Percentiles rank a stretch among this genome's conserved stretches.
These are phyloP conservation scores for Ophiostoma triangulosporum DNA, from an alignment of 2,329 filamentous ascomycete species.

Conservation along the genomic window DNA sequence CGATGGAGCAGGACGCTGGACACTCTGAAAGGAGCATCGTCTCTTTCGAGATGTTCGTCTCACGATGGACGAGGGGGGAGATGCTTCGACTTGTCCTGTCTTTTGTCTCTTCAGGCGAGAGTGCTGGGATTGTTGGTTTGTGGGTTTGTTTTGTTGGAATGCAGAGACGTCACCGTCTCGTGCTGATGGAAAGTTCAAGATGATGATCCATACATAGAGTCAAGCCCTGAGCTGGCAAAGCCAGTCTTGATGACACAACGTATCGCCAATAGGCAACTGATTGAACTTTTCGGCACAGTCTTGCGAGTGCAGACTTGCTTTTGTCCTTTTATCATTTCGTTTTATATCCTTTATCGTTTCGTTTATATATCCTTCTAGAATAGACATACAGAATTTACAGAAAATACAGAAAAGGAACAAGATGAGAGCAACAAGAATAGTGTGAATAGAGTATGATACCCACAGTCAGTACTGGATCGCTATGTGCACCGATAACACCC, in stretches of 20 bases:
- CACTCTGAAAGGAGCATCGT: constrained; percentile 9
- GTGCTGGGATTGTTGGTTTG: constrained; percentile 17
- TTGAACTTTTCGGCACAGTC: constrained; percentile 16
- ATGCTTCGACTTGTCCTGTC: constrained; percentile 5
- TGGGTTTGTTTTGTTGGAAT: too few species aligned
- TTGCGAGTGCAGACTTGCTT: background rate
- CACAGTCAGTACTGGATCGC: too few species aligned
- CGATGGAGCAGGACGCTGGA: constrained; percentile 9
- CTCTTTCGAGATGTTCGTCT: background rate
- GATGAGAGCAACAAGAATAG: too few species aligned
- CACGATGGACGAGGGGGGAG: background rate
- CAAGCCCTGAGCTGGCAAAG: constrained; percentile 73
- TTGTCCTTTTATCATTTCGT: constrained; percentile 6
- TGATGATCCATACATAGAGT: constrained; percentile 99
- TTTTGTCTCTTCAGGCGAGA: background rate
- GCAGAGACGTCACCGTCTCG: background rate
- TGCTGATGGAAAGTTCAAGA: constrained; percentile 40
- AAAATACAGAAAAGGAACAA: too few species aligned
- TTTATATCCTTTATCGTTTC: constrained; percentile 2
- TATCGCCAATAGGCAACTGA: constrained; percentile 28
- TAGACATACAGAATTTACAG: constrained; percentile 1
- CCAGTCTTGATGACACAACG: constrained; percentile 27
- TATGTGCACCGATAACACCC: background rate
- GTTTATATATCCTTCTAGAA: constrained; percentile 2
- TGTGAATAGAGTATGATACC: too few species aligned